phyloP scores from a whole-genome alignment of 768 basidiomycete species.

The Agaricus subrufescens region DNA sequence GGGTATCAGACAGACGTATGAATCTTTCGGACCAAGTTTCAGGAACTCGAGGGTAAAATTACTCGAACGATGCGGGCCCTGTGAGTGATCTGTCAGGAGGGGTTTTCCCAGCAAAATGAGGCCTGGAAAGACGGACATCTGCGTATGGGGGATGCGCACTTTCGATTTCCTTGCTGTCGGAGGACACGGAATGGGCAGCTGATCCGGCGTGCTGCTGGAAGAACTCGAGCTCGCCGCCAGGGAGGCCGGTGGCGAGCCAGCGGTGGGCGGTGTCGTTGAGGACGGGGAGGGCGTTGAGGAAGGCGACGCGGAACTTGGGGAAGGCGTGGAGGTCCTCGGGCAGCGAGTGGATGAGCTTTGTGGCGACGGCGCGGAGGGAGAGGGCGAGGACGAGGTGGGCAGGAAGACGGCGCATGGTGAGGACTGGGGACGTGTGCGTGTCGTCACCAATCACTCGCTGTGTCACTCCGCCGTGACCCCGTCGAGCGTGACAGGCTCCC shows the following conservation, averaged over 20 bases:
- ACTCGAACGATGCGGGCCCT: constrained; percentile 10
- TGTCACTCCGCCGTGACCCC: constrained; percentile 2
- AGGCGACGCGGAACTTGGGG: constrained; percentile 77
- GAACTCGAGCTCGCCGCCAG: constrained; percentile 74
- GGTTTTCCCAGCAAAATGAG: not conserved
- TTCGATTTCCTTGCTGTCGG: constrained; percentile 56
- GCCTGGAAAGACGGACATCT: constrained; percentile 23
- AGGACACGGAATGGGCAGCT: constrained; percentile 30
- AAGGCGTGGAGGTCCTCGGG: constrained; percentile 80
- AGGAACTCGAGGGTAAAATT: constrained; percentile 65
- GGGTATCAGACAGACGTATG: constrained; percentile 79
- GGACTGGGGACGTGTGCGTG: constrained; percentile 8
- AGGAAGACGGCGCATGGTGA: constrained; percentile 20
- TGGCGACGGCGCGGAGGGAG: constrained; percentile 22
- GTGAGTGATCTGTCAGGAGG: not conserved
- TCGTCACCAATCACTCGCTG: not conserved
- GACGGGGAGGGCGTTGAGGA: constrained; percentile 76
- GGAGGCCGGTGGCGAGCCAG: constrained; percentile 71
- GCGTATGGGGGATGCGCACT: constrained; percentile 33
- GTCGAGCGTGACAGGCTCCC: no score
- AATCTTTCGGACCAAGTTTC: constrained; percentile 63
- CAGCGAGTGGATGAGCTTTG: constrained; percentile 59
- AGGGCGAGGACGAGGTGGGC: constrained; percentile 22
- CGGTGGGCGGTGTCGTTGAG: constrained; percentile 65
- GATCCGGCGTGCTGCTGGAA: constrained; percentile 60